phyloP scores from a whole-genome alignment of 2,329 filamentous ascomycete genomes.

The Penicillium sp. region DNA sequence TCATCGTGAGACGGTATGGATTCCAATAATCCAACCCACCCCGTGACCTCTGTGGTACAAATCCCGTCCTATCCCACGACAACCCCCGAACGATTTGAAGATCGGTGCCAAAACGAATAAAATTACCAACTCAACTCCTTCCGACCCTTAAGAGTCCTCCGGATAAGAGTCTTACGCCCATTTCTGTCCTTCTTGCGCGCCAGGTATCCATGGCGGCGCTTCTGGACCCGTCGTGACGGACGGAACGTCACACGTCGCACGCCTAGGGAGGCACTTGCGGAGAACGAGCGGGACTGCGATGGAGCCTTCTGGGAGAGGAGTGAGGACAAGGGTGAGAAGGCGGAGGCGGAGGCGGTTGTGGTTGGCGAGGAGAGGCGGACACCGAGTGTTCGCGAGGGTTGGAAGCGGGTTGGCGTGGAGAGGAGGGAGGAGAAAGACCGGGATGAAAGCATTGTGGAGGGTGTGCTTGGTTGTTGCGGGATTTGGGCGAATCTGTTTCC shows the following conservation, averaged over 20 bases:
- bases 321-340: slow-evolving; percentile 20
- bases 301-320: slow-evolving; percentile 30
- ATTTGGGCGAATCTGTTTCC: slow-evolving; percentile 20
- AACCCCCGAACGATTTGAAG: neutral
- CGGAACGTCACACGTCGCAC: slow-evolving; percentile 57
- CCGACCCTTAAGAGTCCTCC: slow-evolving; percentile 56
- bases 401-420: slow-evolving; percentile 25
- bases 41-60: neutral
- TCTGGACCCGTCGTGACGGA: slow-evolving; percentile 60
- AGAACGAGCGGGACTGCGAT: slow-evolving; percentile 42
- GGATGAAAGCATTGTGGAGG: slow-evolving; percentile 37
- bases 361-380: slow-evolving; percentile 20
- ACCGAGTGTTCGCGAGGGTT: slow-evolving; percentile 31
- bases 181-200: slow-evolving; percentile 53
- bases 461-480: slow-evolving; percentile 24
- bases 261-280: slow-evolving; percentile 44
- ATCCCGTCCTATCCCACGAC: neutral
- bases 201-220: slow-evolving; percentile 62
- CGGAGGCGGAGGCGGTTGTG: slow-evolving; percentile 10
- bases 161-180: slow-evolving; percentile 55
- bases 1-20: neutral
- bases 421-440: slow-evolving; percentile 43
- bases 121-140: slow-evolving; percentile 53
- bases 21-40: neutral
- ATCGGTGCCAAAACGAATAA: neutral